Conservation (phyloP, 352 stramenopile genomes). For the Globisporangium emineosum region DNA sequence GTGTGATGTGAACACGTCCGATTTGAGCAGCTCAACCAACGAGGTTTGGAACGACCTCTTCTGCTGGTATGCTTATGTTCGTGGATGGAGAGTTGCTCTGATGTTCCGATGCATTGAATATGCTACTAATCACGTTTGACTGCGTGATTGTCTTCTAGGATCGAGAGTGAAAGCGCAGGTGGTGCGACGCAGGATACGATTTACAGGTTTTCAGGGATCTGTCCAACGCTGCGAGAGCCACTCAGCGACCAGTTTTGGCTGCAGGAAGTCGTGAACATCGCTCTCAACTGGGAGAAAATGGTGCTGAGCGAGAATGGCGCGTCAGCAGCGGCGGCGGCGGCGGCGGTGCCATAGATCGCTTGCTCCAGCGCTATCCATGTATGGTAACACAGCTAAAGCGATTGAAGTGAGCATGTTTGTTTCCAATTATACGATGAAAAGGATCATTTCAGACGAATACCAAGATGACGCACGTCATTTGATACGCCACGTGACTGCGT, state of each 20-base stretch:
- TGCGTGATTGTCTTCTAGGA: background rate
- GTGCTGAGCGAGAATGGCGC: background rate
- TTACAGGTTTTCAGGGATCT: background rate
- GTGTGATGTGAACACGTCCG: background rate
- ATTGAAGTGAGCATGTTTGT: too few species aligned
- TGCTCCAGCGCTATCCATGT: too few species aligned
- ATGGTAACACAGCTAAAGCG: too few species aligned
- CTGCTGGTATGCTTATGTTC: conserved; percentile 7
- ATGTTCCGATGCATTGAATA: too few species aligned
- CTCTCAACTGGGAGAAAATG: conserved; percentile 6
- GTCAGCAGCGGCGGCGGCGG: too few species aligned
- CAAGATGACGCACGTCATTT: too few species aligned
- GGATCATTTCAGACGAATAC: too few species aligned
- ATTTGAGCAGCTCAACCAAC: background rate
- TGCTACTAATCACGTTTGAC: background rate
- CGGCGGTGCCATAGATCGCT: too few species aligned
- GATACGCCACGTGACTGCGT: too few species aligned
- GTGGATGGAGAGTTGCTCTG: too few species aligned
- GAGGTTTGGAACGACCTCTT: conserved; percentile 16
- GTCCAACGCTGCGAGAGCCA: background rate
- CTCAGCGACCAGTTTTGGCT: conserved; percentile 5
- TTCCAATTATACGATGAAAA: too few species aligned
- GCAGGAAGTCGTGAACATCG: conserved; percentile 3
- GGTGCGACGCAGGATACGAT: background rate
- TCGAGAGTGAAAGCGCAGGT: background rate